phyloP scores from a whole-genome alignment of 768 basidiomycete genomes.

The Amanita inopinata region DNA sequence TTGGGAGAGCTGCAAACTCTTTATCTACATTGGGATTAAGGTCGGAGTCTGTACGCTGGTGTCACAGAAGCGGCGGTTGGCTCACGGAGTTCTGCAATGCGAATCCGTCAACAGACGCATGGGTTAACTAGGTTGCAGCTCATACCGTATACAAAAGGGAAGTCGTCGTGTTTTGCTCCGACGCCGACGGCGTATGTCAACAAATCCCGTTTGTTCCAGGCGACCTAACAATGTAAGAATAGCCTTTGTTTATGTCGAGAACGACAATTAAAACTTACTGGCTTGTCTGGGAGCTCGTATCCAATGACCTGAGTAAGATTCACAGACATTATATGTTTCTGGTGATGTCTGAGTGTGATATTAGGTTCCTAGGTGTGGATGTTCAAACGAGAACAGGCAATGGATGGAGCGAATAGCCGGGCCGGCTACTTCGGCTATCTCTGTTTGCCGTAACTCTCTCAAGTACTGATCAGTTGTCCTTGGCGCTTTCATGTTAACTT shows the following conservation, averaged over 20 bases:
- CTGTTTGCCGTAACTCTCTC: not conserved
- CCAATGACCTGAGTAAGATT: conserved; percentile 63
- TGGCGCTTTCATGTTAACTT: not conserved
- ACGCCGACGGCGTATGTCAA: conserved; percentile 73
- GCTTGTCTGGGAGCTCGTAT: conserved; percentile 36
- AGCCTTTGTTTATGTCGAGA: not conserved
- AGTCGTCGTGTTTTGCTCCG: conserved; percentile 71
- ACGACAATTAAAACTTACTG: conserved; percentile 29
- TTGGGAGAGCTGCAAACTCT: conserved; percentile 70
- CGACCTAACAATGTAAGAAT: conserved; percentile 41
- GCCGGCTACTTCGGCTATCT: not conserved
- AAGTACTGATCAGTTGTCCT: not conserved
- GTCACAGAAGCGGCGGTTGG: not conserved
- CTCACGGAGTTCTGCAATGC: conserved; percentile 42
- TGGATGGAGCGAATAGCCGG: not conserved
- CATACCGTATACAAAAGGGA: conserved; percentile 63
- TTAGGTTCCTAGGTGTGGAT: not conserved
- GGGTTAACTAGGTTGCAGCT: too few relatives aligned
- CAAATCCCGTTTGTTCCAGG: conserved; percentile 80
- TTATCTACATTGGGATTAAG: conserved; percentile 31
- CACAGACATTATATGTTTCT: not conserved
- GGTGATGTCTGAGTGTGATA: not conserved
- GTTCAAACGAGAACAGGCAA: not conserved
- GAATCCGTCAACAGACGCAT: too few relatives aligned
- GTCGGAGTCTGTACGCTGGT: rapidly evolving